Evolutionary conservation across 768 basidiomycete genomes (phyloP).

Genomic region (Boletus rubescentipes): DNA sequence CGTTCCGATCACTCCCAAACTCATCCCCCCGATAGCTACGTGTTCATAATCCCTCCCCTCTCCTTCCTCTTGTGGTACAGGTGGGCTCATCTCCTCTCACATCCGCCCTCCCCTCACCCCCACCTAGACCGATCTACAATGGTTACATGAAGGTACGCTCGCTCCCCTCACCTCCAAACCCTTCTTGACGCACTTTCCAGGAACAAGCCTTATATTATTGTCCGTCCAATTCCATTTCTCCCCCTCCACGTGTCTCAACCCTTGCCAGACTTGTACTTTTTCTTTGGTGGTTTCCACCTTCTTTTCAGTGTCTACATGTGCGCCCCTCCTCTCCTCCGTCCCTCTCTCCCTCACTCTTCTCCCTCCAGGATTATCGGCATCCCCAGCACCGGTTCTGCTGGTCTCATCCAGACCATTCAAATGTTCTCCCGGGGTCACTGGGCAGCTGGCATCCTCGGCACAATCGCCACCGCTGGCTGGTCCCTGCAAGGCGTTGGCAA

Average conservation of each 20-base stretch:
- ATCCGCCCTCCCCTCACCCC: conserved; percentile 9
- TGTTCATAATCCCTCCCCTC: conserved; percentile 70
- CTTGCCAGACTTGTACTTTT: conserved; percentile 84
- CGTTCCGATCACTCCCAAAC: conserved; percentile 19
- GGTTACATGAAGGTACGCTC: conserved; percentile 88
- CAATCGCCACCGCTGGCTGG: conserved; percentile 87
- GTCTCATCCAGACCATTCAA: conserved; percentile 89
- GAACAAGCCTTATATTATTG: conserved; percentile 94
- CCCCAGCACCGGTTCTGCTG: conserved; percentile 93
- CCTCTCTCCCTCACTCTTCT: conserved; percentile 24
- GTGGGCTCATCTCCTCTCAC: conserved; percentile 41
- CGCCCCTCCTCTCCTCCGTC: conserved; percentile 25
- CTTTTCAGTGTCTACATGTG: conserved; percentile 91
- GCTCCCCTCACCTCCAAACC: conserved; percentile 19
- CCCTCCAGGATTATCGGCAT: conserved; percentile 84
- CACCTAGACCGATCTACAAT: conserved; percentile 86
- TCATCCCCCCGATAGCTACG: conserved; percentile 51
- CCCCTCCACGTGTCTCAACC: conserved; percentile 4
- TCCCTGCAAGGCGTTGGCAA: conserved; percentile 79
- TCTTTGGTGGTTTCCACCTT: conserved; percentile 95
- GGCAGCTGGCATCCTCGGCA: conserved; percentile 78
- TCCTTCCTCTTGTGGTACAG: conserved; percentile 97
- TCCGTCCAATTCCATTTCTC: conserved; percentile 41
- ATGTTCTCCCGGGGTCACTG: conserved; percentile 71
- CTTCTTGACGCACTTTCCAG: conserved; percentile 41